These are phyloP conservation scores for Hydnum rufescens DNA, from an alignment of 768 basidiomycete genomes.

Conservation along the genomic window DNA sequence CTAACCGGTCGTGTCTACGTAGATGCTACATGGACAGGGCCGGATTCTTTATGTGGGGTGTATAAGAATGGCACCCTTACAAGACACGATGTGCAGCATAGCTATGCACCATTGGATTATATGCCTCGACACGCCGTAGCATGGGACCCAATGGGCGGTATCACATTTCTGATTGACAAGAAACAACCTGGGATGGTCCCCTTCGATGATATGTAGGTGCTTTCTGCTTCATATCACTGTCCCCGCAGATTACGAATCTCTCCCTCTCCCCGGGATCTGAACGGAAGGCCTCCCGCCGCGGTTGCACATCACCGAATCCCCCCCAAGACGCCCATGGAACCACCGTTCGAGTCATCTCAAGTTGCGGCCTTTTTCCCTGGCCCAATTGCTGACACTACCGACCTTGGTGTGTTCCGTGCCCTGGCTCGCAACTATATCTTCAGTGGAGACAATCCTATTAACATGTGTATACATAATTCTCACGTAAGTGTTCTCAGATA, in stretches of 20 bases:
- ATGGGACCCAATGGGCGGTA: slow-evolving; percentile 43
- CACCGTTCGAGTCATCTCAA: not conserved
- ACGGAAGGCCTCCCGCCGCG: not conserved
- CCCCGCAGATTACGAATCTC: not conserved
- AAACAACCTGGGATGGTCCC: slow-evolving; percentile 40
- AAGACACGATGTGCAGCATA: slow-evolving; percentile 53
- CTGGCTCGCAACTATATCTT: slow-evolving; percentile 49
- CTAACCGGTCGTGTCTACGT: not conserved
- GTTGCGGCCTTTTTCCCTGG: not conserved
- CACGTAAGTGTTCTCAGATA: slow-evolving; percentile 20
- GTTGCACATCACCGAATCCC: not conserved
- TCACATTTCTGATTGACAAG: slow-evolving; percentile 48
- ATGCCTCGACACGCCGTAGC: slow-evolving; percentile 41
- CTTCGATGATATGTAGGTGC: slow-evolving; percentile 57
- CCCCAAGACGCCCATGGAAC: not conserved
- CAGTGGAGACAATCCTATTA: slow-evolving; percentile 18
- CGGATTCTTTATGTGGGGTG: slow-evolving; percentile 52
- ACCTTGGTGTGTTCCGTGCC: slow-evolving; percentile 30
- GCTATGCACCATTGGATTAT: slow-evolving; percentile 42
- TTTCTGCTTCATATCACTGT: not conserved
- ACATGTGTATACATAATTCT: slow-evolving; percentile 40
- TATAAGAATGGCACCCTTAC: slow-evolving; percentile 61
- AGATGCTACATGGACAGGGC: slow-evolving; percentile 54
- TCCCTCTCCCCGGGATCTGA: too few species aligned
- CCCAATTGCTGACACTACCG: slow-evolving; percentile 16